Evolutionary conservation across 148 eudicot species (phyloP), one percentile per base, ranked within the genome.

Genomic region (Rhododendron williamsianum): DNA sequence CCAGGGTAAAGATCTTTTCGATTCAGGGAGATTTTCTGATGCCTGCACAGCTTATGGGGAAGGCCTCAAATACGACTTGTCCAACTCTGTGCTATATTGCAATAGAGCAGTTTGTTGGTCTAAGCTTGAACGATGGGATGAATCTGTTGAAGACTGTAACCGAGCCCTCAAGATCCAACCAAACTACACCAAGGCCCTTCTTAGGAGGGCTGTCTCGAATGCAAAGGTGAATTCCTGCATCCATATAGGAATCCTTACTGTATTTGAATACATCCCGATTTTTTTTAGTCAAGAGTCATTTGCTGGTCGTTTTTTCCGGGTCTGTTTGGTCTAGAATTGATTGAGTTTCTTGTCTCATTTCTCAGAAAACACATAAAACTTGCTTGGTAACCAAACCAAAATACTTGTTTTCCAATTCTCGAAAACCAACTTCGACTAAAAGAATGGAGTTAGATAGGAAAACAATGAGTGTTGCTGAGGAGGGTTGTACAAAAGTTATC

Each of bases 91-190:
- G 16, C 89, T 91, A 16, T 90, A 87, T 80, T 91, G 93, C 89
- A 91, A 88, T 49, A 86, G 91, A 83, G 93, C 91, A 23, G 82
- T 89, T 85, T 87, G 90, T 74, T 90, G 90, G 88, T 86, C 91
- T 54, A 91, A 86, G 80, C 90, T 90, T 30, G 90, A 90, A 63
- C 60, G 86, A 88, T 90, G 93, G 93, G 86, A 90, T 63, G 81
- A 85, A 48, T 82, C 93, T 74, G 83, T 91, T 45, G 87, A 88
- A 86, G 93, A 91, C 48, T 88, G 91, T 78, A 90, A 90, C 69
- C 86, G 82, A 56, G 91, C 91, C 87, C 90, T 91, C 86, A 87
- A 87, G 72, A 78, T 83, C 76, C 88, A 86, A 30, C 93, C 91
- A 83, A 87, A 84, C 79, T 90, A 88, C 81, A 81, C 87, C 25